These are phyloP conservation scores for Alternaria ethzedia DNA, from an alignment of 2,329 filamentous ascomycete species.

Conservation along the genomic window DNA sequence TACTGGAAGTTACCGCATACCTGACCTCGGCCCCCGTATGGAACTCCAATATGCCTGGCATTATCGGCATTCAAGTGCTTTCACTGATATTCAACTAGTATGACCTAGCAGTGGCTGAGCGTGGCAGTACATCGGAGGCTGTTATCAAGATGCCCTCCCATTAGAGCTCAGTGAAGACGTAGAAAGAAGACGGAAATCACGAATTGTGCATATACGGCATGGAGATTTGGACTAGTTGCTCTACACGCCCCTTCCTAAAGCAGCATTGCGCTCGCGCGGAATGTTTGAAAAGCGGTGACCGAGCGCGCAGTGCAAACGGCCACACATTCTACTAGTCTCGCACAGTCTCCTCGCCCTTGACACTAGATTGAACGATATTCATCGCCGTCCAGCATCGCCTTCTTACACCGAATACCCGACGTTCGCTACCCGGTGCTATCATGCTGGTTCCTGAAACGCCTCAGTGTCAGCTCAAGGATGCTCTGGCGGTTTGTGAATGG, in stretches of 20 bases:
- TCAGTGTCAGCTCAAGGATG: not conserved
- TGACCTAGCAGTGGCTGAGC: not conserved
- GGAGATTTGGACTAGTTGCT: not conserved
- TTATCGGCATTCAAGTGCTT: not conserved
- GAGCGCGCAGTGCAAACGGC: not conserved
- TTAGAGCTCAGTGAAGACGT: not conserved
- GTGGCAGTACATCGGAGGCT: not conserved
- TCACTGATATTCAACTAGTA: not conserved
- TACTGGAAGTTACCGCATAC: too few species aligned
- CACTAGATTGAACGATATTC: not conserved
- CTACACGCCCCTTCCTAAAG: not conserved
- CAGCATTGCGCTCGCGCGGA: not conserved
- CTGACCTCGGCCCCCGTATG: not conserved
- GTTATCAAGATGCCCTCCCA: not conserved
- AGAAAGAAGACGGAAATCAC: not conserved
- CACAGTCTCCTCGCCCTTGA: not conserved
- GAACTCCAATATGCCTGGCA: not conserved
- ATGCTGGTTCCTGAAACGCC: not conserved
- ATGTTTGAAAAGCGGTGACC: not conserved
- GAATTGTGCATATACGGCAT: not conserved
- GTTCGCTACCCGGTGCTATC: not conserved
- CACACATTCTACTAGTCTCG: not conserved
- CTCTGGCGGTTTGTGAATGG: not conserved
- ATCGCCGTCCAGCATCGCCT: not conserved
- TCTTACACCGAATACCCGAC: not conserved